Evolutionary conservation across 2,329 filamentous ascomycete genomes (phyloP), one percentile per base, ranked within the genome.

Genomic region (Pseudogymnoascus sp.): DNA sequence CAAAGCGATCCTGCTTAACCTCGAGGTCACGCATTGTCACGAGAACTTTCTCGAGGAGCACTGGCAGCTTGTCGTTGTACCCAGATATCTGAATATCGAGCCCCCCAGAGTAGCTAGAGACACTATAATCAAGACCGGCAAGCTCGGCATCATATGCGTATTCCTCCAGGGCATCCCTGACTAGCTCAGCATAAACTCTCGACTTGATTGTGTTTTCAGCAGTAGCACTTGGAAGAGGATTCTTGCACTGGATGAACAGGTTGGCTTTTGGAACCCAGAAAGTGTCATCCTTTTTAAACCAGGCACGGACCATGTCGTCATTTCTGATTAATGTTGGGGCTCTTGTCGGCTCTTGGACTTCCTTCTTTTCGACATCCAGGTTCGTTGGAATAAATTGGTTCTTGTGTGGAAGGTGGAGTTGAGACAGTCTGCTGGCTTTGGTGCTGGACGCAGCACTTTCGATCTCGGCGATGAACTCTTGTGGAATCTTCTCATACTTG

Each of bases 191-290:
- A 72, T 91, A 97, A 4, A 99, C 76, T 63, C 85, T 86, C 2
- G 89, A 84, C 71, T 94, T 91, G 64, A 95, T 86, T 33, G 84
- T 81, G 65, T 89, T 92, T 63, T 89, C 86, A 1, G 92, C 89
- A 4, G 90, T 92, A 1, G 90, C 83, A 72, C 86, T 87, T n/a
- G 90, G 86, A 52, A 96, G 76, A 0, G 92, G 89, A 64, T 88
- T 96, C 69, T 87, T 85, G 67, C 95, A 81, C 68, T 87, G 91
- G 66, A 96, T 84, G 67, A 92, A 84, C 16, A 97, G 79, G 64
- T 92, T 94, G 3, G 91, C 94, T 74, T 96, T 96, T 7, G 94
- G 94, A 8, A 97, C 94, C 92, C 93, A 97, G 75, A 97, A 99
- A 0, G 88, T 92, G 69, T 99, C 94, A 70, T 99, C 94, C 76